These are phyloP conservation scores for Pseudoturritis turrita DNA, from an alignment of 345 rosid species.

Conservation along the genomic window DNA sequence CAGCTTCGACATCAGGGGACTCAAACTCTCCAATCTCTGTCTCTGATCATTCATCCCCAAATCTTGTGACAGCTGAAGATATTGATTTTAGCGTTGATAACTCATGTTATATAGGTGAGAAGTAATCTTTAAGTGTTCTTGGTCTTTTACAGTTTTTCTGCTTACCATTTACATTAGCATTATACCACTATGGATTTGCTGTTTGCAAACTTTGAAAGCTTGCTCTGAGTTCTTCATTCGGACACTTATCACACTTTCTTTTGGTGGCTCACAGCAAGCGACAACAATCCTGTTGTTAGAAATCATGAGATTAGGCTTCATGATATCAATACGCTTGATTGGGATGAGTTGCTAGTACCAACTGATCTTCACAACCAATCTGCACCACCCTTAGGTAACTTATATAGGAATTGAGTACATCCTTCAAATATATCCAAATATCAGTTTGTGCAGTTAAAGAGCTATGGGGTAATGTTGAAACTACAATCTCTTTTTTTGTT, in stretches of 20 bases:
- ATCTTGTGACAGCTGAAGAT: constrained; percentile 49
- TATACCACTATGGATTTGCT: neutral
- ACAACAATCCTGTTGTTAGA: constrained; percentile 39
- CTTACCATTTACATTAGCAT: neutral
- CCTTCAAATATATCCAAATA: neutral
- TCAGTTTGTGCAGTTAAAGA: neutral
- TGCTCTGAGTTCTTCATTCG: neutral
- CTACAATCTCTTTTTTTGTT: neutral
- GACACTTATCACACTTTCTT: constrained; percentile 14
- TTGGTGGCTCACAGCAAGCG: constrained; percentile 46
- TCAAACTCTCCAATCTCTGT: constrained; percentile 77
- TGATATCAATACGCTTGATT: constrained; percentile 94
- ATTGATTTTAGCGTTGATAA: constrained; percentile 51
- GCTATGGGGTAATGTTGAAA: neutral
- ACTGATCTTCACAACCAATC: constrained; percentile 41
- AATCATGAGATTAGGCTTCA: constrained; percentile 71
- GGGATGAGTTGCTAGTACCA: constrained; percentile 80
- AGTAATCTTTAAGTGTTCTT: constrained; percentile 29
- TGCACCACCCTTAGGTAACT: constrained; percentile 50
- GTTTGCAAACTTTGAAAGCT: neutral
- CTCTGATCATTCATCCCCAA: constrained; percentile 55
- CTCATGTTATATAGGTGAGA: constrained; percentile 36
- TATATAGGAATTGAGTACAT: neutral
- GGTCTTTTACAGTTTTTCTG: neutral
- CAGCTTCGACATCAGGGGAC: constrained; percentile 67